Conservation (phyloP, 441 rosid genomes). For the Adansonia gregorii region DNA sequence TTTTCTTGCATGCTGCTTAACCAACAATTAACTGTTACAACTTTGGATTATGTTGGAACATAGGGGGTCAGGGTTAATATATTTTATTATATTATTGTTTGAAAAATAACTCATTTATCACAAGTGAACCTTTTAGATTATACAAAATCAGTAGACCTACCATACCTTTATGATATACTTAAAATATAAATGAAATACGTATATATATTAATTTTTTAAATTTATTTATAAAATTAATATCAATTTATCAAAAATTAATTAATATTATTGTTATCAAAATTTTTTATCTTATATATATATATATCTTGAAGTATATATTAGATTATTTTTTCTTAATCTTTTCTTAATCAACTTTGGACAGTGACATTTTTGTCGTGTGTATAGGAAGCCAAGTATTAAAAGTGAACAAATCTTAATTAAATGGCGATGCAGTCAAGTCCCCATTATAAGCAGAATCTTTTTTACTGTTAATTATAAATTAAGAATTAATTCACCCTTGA, state of each 20-base stretch:
- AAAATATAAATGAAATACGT: too few relatives aligned
- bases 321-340: not conserved
- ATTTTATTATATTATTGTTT: not conserved
- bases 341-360: not conserved
- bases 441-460: constrained; percentile 1
- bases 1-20: not conserved
- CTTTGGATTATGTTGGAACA: not conserved
- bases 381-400: not conserved
- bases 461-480: not conserved
- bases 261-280: not conserved
- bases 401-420: not conserved
- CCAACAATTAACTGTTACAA: not conserved
- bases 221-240: too few relatives aligned
- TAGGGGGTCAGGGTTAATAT: not conserved
- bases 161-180: too few relatives aligned
- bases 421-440: not conserved
- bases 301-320: not conserved
- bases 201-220: too few relatives aligned
- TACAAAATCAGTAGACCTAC: too few relatives aligned
- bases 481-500: not conserved
- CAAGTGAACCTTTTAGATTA: too few relatives aligned
- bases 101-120: too few relatives aligned
- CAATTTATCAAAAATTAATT: too few relatives aligned
- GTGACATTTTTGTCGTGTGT: not conserved
- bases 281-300: not conserved